A percentile compares a stretch with the other conserved stretches of the same genome.
These are phyloP conservation scores for Beverwykella pulmonaria DNA, from an alignment of 495 filamentous ascomycete species.

Conservation along the genomic window DNA sequence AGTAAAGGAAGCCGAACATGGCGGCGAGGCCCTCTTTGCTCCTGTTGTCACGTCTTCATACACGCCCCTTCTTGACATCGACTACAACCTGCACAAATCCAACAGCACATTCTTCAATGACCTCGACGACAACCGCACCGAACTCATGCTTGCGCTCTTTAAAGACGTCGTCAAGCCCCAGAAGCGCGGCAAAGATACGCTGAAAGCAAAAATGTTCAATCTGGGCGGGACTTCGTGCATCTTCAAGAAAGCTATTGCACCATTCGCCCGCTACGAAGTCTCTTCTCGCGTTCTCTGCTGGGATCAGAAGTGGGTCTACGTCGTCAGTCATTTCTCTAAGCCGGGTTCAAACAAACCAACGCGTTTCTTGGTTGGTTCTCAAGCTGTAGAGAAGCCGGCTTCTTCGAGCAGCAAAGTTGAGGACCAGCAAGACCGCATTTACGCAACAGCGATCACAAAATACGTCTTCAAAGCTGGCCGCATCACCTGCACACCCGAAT, in stretches of 20 bases:
- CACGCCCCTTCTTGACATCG: constrained; percentile 66
- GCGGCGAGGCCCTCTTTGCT: constrained; percentile 25
- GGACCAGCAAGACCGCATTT: constrained; percentile 47
- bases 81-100: constrained; percentile 81
- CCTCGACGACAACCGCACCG: constrained; percentile 66
- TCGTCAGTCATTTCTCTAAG: constrained; percentile 70
- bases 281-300: constrained; percentile 65
- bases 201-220: constrained; percentile 48
- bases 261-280: constrained; percentile 65
- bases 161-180: constrained; percentile 52
- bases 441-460: constrained; percentile 78
- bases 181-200: constrained; percentile 42
- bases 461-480: constrained; percentile 89
- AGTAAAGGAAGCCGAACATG: constrained; percentile 13
- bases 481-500: constrained; percentile 80
- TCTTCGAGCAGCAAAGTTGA: constrained; percentile 43
- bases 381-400: constrained; percentile 50
- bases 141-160: constrained; percentile 61
- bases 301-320: constrained; percentile 82
- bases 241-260: constrained; percentile 69
- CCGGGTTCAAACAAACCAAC: constrained; percentile 43
- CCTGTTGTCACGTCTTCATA: constrained; percentile 28
- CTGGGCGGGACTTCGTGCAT: constrained; percentile 66
- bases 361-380: constrained; percentile 11
- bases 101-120: constrained; percentile 77